Percentiles rank a stretch among this genome's conserved stretches.
Conservation (phyloP, 2,329 filamentous ascomycete genomes). For the Fusarium tanahbumbuense region DNA sequence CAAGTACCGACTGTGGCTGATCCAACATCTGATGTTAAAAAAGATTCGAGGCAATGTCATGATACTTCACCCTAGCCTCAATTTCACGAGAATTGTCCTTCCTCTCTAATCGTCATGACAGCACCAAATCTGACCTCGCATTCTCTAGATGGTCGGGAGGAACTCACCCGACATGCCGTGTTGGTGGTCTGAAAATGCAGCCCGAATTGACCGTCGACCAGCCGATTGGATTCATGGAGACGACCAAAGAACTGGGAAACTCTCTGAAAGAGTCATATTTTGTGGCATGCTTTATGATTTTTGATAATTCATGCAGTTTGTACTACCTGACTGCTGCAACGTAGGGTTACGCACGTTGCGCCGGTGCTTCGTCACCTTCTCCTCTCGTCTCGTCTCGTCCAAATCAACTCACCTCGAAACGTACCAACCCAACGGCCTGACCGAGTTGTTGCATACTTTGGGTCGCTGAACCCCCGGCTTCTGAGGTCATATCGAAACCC, state of each 20-base stretch:
- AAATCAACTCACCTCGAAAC: neutral
- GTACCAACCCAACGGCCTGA: conserved; percentile 4
- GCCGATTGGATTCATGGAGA: conserved; percentile 33
- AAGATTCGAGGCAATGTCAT: conserved; percentile 39
- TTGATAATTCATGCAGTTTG: conserved; percentile 17
- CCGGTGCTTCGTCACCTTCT: conserved; percentile 5
- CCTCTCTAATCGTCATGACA: conserved; percentile 17
- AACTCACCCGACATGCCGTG: conserved; percentile 25
- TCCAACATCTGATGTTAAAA: conserved; percentile 43
- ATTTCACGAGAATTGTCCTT: conserved; percentile 33
- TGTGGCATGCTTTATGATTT: conserved; percentile 37
- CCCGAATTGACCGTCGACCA: conserved; percentile 34
- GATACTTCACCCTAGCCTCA: conserved; percentile 41
- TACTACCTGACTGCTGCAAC: conserved; percentile 5
- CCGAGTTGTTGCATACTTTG: conserved; percentile 29
- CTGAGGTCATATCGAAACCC: conserved; percentile 5
- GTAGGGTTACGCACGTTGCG: conserved; percentile 7
- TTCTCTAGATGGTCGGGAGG: conserved; percentile 2
- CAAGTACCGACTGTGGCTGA: conserved; percentile 23
- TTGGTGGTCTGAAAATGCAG: conserved; percentile 35
- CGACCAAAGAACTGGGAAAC: conserved; percentile 11
- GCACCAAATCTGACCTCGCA: conserved; percentile 9
- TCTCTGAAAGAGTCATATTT: conserved; percentile 4
- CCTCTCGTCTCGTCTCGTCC: neutral
- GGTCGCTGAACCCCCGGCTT: conserved; percentile 27